Base-by-base conservation (phyloP, 2,329 filamentous ascomycete species). In the Fusarium piperis region DNA sequence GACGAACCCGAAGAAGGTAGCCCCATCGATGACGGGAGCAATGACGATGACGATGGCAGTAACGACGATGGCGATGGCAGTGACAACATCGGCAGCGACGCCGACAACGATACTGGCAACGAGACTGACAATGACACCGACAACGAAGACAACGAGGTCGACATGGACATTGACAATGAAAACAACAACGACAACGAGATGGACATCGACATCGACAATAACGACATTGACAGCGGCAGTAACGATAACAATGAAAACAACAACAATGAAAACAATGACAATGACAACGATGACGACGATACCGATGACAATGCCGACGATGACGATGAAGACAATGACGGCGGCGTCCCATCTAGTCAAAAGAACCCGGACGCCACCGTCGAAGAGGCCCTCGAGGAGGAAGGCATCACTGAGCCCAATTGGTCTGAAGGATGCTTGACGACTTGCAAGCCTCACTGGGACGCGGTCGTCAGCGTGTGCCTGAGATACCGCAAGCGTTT, bases 381-480 rank as follows among this genome's bases (percentile, higher is more conserved):
- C 4, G 4, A 0, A 0, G 6, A 61, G 15, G 59, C 13, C 5
- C 62, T 72, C 0, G 8, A 0, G 0, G 62, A 62, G 26, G 70
- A 67, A 6, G 2, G 1, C 0, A 12, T 64, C 1, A 0, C 1
- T 10, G 1, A 16, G 16, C 67, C 67, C 39, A 36, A 33, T 0
- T 73, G 68, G 62, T 2, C 48, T 12, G 18, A 18, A 0, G 4
- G 13, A 1, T 73, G 71, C 23, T 0, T 15, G 3, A 3, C 11
- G 4, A 66, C 65, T 16, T 73, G 71, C 13, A 35, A 53, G 0
- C 59, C 67, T 3, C 38, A 6, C 20, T 71, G 61, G 61, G 0
- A 26, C 0, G 3, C 3, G 4, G 20, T 72, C 3, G 30, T 12
- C 11, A 0, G n/a, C 0, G 0, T 0, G 1, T 41, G 46, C 9